Conservation (phyloP, 192 early-diverging fungal genomes). For the Coemansia sp. region DNA sequence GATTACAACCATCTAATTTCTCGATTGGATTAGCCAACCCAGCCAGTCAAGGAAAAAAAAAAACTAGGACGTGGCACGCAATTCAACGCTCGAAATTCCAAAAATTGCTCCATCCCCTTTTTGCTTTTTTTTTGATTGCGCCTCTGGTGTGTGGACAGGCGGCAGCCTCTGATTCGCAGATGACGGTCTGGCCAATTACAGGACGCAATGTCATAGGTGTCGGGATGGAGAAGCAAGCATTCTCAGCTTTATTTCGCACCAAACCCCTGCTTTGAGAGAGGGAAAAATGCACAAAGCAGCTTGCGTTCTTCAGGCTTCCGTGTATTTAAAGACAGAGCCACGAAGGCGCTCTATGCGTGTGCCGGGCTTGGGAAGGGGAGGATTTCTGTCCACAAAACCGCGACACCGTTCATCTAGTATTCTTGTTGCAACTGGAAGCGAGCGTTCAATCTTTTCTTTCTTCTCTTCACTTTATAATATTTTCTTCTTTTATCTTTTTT, state of each 20-base stretch:
- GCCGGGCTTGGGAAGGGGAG: no score
- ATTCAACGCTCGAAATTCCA: no score
- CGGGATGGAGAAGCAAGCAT: conserved; percentile 6
- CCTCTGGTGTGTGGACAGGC: neutral
- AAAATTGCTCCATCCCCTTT: no score
- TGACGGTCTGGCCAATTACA: conserved; percentile 29
- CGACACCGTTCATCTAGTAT: no score
- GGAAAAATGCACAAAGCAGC: conserved; percentile 4
- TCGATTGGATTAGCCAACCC: no score
- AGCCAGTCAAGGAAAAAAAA: no score
- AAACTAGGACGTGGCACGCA: no score
- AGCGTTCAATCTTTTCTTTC: neutral
- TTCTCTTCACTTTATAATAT: neutral
- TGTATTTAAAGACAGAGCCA: conserved; percentile 25
- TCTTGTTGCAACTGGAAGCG: neutral
- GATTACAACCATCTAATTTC: no score
- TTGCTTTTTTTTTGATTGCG: neutral
- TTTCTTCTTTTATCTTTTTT: neutral
- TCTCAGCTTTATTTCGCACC: conserved; percentile 6
- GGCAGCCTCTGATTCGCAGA: conserved; percentile 35
- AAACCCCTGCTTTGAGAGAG: no score
- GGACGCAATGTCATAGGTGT: conserved; percentile 34
- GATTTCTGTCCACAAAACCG: no score
- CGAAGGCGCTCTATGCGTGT: no score
- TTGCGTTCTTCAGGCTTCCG: conserved; percentile 8